A percentile compares a stretch with the other conserved stretches of the same genome.
Evolutionary conservation across 108 stramenopile species (phyloP).

Genomic region (Cyclotella choctawhatcheeana): DNA sequence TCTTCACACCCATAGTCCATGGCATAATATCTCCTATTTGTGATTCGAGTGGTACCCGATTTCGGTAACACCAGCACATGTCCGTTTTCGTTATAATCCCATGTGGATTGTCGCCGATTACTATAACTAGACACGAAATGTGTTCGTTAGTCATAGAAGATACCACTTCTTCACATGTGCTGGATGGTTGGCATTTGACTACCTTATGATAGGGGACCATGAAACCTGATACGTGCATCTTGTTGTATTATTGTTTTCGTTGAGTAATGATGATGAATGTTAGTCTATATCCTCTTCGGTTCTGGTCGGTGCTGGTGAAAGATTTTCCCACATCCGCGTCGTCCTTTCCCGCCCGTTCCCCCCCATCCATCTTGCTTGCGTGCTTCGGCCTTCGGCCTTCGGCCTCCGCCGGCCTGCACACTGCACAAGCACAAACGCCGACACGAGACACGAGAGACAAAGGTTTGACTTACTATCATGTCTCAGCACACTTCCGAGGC

Average conservation of each 20-base stretch:
- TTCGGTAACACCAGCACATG: conserved; percentile 57
- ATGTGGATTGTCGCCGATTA: conserved; percentile 40
- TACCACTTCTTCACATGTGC: conserved; percentile 50
- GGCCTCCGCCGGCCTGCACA: no score
- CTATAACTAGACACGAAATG: conserved; percentile 54
- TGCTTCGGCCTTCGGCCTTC: no score
- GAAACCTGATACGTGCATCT: conserved; percentile 57
- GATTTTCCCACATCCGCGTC: no score
- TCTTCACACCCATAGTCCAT: conserved; percentile 42
- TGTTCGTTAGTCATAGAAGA: conserved; percentile 50
- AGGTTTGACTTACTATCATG: no score
- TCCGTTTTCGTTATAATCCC: conserved; percentile 72
- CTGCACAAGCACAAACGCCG: no score
- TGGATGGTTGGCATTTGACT: conserved; percentile 44
- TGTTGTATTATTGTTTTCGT: background rate
- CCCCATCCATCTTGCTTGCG: no score
- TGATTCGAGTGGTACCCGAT: conserved; percentile 31
- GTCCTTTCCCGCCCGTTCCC: no score
- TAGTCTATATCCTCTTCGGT: no score
- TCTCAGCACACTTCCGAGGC: no score
- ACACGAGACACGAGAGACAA: no score
- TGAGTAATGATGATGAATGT: no score
- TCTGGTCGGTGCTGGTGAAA: no score
- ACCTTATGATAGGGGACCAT: conserved; percentile 60
- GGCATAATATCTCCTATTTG: conserved; percentile 63